phyloP scores from a whole-genome alignment of 768 basidiomycete genomes.

The Rhizopogon salebrosus region DNA sequence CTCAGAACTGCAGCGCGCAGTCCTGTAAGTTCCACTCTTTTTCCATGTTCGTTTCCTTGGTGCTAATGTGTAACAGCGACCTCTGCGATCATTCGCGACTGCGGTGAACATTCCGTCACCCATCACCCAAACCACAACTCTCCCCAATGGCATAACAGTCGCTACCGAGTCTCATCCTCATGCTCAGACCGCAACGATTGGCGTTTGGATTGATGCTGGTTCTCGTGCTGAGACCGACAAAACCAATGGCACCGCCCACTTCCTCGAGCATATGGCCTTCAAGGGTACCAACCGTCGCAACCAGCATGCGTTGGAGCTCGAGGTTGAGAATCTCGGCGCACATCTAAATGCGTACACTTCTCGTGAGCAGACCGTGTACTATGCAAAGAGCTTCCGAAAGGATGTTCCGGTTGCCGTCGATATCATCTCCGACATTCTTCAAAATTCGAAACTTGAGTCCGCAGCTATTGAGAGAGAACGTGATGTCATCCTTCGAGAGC shows the following conservation, averaged over 20 bases:
- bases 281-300: conserved; percentile 88
- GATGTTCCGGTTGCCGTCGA: conserved; percentile 89
- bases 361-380: conserved; percentile 98
- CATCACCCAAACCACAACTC: conserved; percentile 85
- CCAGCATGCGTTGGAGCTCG: conserved; percentile 89
- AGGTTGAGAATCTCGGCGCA: conserved; percentile 96
- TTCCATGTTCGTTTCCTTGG: neutral
- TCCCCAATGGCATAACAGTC: conserved; percentile 92
- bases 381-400: conserved; percentile 96
- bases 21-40: conserved; percentile 23
- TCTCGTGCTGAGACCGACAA: conserved; percentile 93
- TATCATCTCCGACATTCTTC: conserved; percentile 97
- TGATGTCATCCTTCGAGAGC: conserved; percentile 93
- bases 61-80: conserved; percentile 30
- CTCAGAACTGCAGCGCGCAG: conserved; percentile 34
- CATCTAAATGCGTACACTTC: conserved; percentile 98
- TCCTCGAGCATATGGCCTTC: conserved; percentile 98
- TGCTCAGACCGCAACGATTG: conserved; percentile 96
- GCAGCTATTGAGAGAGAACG: conserved; percentile 90
- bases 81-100: conserved; percentile 71
- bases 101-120: conserved; percentile 62
- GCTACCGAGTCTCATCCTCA: conserved; percentile 88
- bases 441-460: conserved; percentile 90
- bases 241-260: conserved; percentile 96
- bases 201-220: conserved; percentile 98